Evolutionary conservation across 2,329 filamentous ascomycete genomes (phyloP), one percentile per base, ranked within the genome.

Genomic region (Sporothrix humicola): DNA sequence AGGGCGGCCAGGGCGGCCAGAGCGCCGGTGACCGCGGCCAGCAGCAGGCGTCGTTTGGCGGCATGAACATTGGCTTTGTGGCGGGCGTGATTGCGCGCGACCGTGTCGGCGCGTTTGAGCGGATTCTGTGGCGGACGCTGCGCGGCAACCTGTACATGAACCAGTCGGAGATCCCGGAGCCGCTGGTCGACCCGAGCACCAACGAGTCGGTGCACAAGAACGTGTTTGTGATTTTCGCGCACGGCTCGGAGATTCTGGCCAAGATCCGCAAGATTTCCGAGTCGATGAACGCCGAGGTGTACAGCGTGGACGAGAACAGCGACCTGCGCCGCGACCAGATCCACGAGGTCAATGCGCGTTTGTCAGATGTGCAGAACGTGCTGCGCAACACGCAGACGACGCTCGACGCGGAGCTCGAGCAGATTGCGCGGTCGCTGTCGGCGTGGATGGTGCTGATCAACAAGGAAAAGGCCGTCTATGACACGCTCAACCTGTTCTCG

Each of bases 91-190:
- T 99, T 78, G 90, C 93, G 52, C 90, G 96, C 72, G 95, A 98
- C 80, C 91, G 95, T 69, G 95, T 99, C 75, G 95, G 92, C 15
- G 93, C 95, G 37, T 99, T 99, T 81, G 97, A 99, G 85, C 92
- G 96, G 74, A 99, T 99, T 78, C 87, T 99, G 70, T 99, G 96
- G 96, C 91, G 96, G 79, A 98, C 97, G 0, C 89, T 99, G 58
- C 94, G 96, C 82, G 96, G 96, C 79, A 99, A 99, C 83, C 86
- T 99, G 76, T 99, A 98, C 87, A 99, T 99, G 96, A 99, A 99
- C 84, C 97, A 99, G 86, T 95, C 95, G 56, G 96, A 99, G 86
- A 99, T 99, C 76, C 91, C 94, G 8, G 95, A 99, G 82, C 90
- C 93, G 52, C 92, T 99, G 78, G 87, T 97, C 81, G 93, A 99